These are phyloP conservation scores for Novymonas esmeraldas DNA, from an alignment of 208 protist genomes.

Conservation along the genomic window DNA sequence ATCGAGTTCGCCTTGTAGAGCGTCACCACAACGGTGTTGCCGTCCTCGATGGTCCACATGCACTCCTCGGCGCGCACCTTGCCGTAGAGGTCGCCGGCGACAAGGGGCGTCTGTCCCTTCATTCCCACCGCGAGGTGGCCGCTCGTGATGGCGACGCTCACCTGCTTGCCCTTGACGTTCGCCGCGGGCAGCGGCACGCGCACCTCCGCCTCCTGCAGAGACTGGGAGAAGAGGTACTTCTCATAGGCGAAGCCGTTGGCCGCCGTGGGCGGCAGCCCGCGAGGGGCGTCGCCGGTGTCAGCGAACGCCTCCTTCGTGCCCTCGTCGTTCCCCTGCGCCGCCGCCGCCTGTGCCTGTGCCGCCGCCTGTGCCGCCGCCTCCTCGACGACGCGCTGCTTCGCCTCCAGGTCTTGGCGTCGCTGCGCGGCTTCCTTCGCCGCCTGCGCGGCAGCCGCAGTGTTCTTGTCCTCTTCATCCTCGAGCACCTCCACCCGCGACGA, in stretches of 20 bases:
- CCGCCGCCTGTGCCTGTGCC: slow-evolving; percentile 41
- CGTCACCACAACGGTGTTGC: slow-evolving; percentile 79
- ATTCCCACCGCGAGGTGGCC: slow-evolving; percentile 76
- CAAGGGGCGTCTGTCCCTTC: slow-evolving; percentile 79
- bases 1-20: slow-evolving; percentile 91
- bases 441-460: slow-evolving; percentile 46
- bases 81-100: slow-evolving; percentile 84
- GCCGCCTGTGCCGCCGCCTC: slow-evolving; percentile 43
- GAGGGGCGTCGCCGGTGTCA: slow-evolving; percentile 69
- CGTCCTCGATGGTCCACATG: slow-evolving; percentile 95
- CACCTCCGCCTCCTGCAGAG: slow-evolving; percentile 89
- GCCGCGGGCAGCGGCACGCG: slow-evolving; percentile 77
- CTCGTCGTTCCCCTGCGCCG: slow-evolving; percentile 38
- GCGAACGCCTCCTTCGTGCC: slow-evolving; percentile 31
- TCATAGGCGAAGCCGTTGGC: slow-evolving; percentile 91
- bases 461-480: slow-evolving; percentile 65
- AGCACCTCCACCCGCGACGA: slow-evolving; percentile 79
- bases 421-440: slow-evolving; percentile 54
- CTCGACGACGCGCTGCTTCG: slow-evolving; percentile 44
- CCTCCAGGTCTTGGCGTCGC: slow-evolving; percentile 62
- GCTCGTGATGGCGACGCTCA: slow-evolving; percentile 77
- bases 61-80: slow-evolving; percentile 81
- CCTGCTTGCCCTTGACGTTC: slow-evolving; percentile 71
- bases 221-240: slow-evolving; percentile 89
- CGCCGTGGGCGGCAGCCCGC: slow-evolving; percentile 77